Conservation (phyloP, 2,329 filamentous ascomycete species). For the Aspergillus ochraceoroseus region DNA sequence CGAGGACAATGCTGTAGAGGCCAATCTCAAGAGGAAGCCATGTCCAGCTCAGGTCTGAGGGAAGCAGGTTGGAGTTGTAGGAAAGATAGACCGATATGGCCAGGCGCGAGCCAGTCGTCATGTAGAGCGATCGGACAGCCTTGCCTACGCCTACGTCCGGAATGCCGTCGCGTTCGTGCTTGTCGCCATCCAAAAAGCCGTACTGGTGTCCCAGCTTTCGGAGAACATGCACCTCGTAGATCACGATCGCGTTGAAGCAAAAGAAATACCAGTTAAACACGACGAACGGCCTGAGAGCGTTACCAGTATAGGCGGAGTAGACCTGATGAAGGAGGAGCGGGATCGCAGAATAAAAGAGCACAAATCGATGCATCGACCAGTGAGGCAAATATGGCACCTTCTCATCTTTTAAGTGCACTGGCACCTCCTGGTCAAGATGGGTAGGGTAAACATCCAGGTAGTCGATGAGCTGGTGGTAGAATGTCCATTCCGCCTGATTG, state of each 20-base stretch:
- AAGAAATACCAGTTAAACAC: slow-evolving; percentile 15
- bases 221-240: slow-evolving; percentile 14
- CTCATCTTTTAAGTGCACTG: slow-evolving; percentile 17
- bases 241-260: slow-evolving; percentile 10
- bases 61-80: slow-evolving; percentile 11
- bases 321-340: slow-evolving; percentile 17
- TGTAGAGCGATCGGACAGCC: slow-evolving; percentile 14
- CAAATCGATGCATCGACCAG: slow-evolving; percentile 14
- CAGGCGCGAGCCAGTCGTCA: slow-evolving; percentile 15
- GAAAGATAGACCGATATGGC: slow-evolving; percentile 13
- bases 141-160: slow-evolving; percentile 17
- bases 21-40: slow-evolving; percentile 16
- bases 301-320: slow-evolving; percentile 13
- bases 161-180: slow-evolving; percentile 18
- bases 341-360: slow-evolving; percentile 14
- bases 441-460: slow-evolving; percentile 26
- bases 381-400: slow-evolving; percentile 17
- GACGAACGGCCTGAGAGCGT: slow-evolving; percentile 7
- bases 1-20: slow-evolving; percentile 16
- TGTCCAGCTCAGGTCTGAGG: slow-evolving; percentile 10
- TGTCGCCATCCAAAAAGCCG: slow-evolving; percentile 19
- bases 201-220: slow-evolving; percentile 13
- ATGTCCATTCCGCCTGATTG: slow-evolving; percentile 25
- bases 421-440: slow-evolving; percentile 24
- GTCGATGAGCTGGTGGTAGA: slow-evolving; percentile 26